These are phyloP conservation scores for Dioscorea alata DNA, from an alignment of 106 monocot genomes.

Conservation along the genomic window DNA sequence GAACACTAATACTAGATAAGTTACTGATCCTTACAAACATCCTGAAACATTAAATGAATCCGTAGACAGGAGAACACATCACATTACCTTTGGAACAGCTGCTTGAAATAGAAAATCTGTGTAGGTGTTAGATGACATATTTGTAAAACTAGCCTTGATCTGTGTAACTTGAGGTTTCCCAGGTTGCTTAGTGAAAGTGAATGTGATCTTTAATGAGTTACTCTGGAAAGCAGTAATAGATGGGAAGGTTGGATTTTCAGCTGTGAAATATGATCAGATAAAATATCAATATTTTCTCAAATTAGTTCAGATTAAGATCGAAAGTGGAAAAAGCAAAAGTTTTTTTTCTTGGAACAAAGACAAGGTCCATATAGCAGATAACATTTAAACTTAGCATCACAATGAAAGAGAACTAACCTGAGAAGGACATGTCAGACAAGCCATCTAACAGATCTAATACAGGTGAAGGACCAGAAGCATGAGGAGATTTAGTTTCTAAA, in stretches of 20 bases:
- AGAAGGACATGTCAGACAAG: slow-evolving; percentile 33
- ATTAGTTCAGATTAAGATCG: too few relatives aligned
- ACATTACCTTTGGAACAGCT: slow-evolving; percentile 89
- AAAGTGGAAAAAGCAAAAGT: neutral
- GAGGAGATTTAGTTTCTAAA: slow-evolving; percentile 31
- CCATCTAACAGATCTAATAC: slow-evolving; percentile 72
- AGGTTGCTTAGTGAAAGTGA: slow-evolving; percentile 71
- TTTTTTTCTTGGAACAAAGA: neutral
- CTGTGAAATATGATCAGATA: slow-evolving; percentile 14
- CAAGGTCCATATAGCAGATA: too few relatives aligned
- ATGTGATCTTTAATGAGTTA: slow-evolving; percentile 55
- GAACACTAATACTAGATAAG: too few relatives aligned
- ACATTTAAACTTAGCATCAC: too few relatives aligned
- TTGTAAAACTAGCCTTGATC: slow-evolving; percentile 70
- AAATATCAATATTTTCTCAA: neutral
- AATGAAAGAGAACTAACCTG: slow-evolving; percentile 20
- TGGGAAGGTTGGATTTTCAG: slow-evolving; percentile 36
- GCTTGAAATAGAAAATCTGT: slow-evolving; percentile 96
- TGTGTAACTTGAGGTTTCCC: slow-evolving; percentile 65
- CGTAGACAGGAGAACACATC: too few relatives aligned
- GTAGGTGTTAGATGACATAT: slow-evolving; percentile 54
- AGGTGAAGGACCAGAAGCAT: slow-evolving; percentile 19
- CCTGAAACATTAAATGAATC: too few relatives aligned
- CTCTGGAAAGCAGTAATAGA: slow-evolving; percentile 83
- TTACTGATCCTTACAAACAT: too few relatives aligned